Evolutionary conservation across 163 green algal species (phyloP).

Genomic region (Botryococcus braunii): DNA sequence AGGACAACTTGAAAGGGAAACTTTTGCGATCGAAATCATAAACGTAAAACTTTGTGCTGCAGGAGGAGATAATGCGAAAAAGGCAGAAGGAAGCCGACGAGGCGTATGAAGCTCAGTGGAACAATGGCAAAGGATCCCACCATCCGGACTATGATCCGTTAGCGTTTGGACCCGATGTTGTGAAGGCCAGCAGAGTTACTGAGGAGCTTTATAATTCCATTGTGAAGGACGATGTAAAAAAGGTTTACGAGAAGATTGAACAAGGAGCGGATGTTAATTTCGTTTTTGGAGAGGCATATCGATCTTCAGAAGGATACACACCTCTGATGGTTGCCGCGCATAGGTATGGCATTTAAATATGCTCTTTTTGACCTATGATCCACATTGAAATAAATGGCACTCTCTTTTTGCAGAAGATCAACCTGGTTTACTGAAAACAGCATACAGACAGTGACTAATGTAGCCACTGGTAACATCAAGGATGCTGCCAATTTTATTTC

Average conservation of each 20-base stretch:
- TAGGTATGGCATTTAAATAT: too few relatives aligned
- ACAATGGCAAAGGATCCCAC: constrained; percentile 63
- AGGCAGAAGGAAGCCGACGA: constrained; percentile 62
- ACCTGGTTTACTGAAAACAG: too few relatives aligned
- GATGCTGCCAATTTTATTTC: too few relatives aligned
- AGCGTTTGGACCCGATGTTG: constrained; percentile 40
- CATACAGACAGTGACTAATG: too few relatives aligned
- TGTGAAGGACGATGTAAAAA: constrained; percentile 68
- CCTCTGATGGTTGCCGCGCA: constrained; percentile 82
- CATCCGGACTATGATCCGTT: constrained; percentile 84
- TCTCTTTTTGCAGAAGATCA: too few relatives aligned
- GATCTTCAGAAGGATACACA: constrained; percentile 78
- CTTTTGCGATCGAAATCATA: too few relatives aligned
- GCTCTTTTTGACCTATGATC: too few relatives aligned
- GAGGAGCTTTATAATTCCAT: constrained; percentile 91
- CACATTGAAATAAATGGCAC: too few relatives aligned
- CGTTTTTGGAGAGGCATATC: constrained; percentile 74
- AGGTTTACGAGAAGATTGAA: constrained; percentile 73
- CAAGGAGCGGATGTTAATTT: constrained; percentile 89
- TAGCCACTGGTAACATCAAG: too few relatives aligned
- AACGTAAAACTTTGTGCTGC: too few relatives aligned
- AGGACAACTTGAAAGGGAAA: too few relatives aligned
- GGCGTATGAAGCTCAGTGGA: constrained; percentile 72
- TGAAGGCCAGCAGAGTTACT: constrained; percentile 62
- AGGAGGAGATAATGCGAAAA: constrained; percentile 83